Evolutionary conservation across 2,329 filamentous ascomycete species (phyloP).

Genomic region (Scytalidium sp.): DNA sequence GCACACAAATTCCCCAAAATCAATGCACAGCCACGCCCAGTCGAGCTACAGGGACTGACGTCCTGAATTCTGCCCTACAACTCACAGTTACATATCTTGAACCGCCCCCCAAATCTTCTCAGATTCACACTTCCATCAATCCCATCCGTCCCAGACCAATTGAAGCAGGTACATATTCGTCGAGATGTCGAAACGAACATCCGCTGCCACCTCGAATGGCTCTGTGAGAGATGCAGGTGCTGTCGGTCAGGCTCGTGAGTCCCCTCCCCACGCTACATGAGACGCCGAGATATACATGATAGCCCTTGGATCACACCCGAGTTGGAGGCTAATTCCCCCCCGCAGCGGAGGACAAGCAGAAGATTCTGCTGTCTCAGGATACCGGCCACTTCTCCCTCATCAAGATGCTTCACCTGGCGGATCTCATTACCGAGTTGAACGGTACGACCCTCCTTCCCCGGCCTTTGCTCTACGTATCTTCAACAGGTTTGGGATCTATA

Average conservation of each 20-base stretch:
- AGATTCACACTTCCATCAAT: background rate
- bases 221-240: constrained; percentile 38
- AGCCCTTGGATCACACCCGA: background rate
- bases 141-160: background rate
- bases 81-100: no score
- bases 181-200: constrained; percentile 63
- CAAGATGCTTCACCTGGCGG: constrained; percentile 71
- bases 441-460: constrained; percentile 40
- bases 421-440: constrained; percentile 82
- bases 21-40: background rate
- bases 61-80: background rate
- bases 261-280: background rate
- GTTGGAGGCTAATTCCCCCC: background rate
- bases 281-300: background rate
- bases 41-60: background rate
- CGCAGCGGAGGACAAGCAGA: constrained; percentile 71
- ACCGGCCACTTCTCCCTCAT: constrained; percentile 71
- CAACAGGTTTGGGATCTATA: background rate
- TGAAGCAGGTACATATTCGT: background rate
- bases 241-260: constrained; percentile 40
- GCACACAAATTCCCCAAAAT: background rate
- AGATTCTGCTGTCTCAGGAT: constrained; percentile 65
- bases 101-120: background rate
- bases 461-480: background rate
- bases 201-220: constrained; percentile 45